Evolutionary conservation across 163 green algal genomes (phyloP), one percentile per base, ranked within the genome.

Genomic region (Scenedesmus sp.): DNA sequence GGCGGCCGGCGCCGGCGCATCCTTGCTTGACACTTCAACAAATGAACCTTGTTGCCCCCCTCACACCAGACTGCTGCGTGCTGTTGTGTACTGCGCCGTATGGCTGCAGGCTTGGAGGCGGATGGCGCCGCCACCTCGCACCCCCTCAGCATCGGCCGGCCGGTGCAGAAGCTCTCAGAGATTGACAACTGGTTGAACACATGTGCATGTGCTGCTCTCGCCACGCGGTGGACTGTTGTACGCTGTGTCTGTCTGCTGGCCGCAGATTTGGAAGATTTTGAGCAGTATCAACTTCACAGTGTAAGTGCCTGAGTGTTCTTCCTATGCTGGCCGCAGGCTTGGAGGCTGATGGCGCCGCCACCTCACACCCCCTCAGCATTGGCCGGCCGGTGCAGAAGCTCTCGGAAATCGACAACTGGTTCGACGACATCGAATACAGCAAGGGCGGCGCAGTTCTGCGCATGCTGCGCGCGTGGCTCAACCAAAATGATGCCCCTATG

Each of bases 371-470:
- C 0, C 85, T 93, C 3, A 88, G 66, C 70, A 90, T 90, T 4
- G 26, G 7, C 23, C 86, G 76, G 7, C 86, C 77, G 8, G 52
- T 88, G 2, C 34, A 88, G 52, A 82, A 84, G 20, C 90, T 92
- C 26, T 67, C 85, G 13, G 85, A 94, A 16, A 89, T 97, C 1
- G 96, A 98, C 84, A 93, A 93, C 12, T 90, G 96, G 84, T 98
- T 97, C 91, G 96, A 98, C 89, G 88, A 86, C 16, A 93, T 98
- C n/a, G 95, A 87, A 67, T 98, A 98, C 87, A 62, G 96, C 52
- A 98, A 99, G 93, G 98, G 97, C 83, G 98, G 85, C 0, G 93
- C 95, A 4, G 94, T 99, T 87, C 94, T 99, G 64, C 95, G 97
- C 86, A 99, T 99, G 97, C 95, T 99, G 92, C 94, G 96, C 0